Evolutionary conservation across 495 filamentous ascomycete genomes (phyloP).

Genomic region (Xylaria grammica): DNA sequence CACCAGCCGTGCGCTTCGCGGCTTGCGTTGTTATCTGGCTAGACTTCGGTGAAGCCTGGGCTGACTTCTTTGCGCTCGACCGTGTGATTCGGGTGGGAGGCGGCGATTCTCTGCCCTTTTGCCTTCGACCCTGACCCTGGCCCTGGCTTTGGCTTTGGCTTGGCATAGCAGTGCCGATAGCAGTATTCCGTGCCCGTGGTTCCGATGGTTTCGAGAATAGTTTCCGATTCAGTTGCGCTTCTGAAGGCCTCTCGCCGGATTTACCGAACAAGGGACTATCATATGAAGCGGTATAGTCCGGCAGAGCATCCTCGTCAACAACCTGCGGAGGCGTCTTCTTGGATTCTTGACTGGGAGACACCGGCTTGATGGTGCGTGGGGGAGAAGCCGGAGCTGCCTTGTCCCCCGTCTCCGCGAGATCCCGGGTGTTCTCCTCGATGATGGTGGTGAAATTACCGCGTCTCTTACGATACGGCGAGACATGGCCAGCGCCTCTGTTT

Average conservation of each 20-base stretch:
- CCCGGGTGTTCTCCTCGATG: constrained; percentile 51
- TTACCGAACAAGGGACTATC: constrained; percentile 40
- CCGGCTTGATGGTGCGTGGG: constrained; percentile 31
- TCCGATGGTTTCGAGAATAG: constrained; percentile 33
- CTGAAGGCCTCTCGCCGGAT: constrained; percentile 33
- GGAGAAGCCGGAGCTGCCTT: constrained; percentile 35
- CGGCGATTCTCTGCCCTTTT: background rate
- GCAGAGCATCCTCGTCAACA: constrained; percentile 10
- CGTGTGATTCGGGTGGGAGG: constrained; percentile 5
- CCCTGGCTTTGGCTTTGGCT: no score
- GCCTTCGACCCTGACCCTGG: no score
- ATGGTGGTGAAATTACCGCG: constrained; percentile 47
- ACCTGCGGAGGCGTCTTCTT: background rate
- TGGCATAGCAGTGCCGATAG: background rate
- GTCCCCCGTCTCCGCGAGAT: constrained; percentile 35
- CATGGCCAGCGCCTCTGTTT: constrained; percentile 41
- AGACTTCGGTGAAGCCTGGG: background rate
- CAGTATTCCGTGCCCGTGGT: background rate
- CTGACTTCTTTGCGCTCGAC: constrained; percentile 1
- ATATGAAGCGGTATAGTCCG: constrained; percentile 34
- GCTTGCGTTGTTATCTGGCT: no score
- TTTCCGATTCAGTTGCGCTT: constrained; percentile 31
- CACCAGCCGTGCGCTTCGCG: no score
- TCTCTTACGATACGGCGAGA: constrained; percentile 29
- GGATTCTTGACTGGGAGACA: constrained; percentile 27